Evolutionary conservation across 306 rosid genomes (phyloP), one percentile per base, ranked within the genome.

Genomic region (Prosopis cineraria): DNA sequence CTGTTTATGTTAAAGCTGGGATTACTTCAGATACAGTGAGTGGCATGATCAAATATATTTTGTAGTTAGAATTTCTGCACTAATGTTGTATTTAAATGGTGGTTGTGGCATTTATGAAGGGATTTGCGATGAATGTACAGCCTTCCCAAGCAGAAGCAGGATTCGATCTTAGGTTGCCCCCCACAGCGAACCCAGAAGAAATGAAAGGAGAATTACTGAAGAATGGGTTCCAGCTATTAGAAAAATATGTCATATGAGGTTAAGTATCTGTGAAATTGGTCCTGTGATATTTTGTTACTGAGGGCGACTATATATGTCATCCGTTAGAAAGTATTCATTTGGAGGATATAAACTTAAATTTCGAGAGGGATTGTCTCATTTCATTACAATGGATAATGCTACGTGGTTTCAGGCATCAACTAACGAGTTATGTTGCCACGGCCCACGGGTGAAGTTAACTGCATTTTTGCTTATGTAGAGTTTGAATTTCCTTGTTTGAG

Each of bases 81-180:
- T 47, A 10, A 74, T 39, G 1, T 64, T 22, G 4, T 36, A 7
- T 62, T 66, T 25, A 11, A 19, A 72, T n/a, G n/a, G 47, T 70
- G 71, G 8, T 67, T 62, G 40, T 63, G 33, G 34, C 65, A 65
- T 68, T 79, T 72, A 76, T 85, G 80, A 83, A 92, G 96, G 98
- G 95, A 33, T 94, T 92, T 86, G 90, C 67, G 62, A 95, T 95
- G 98, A 95, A 95, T 63, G 84, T 92, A 86, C 98, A 92, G 69
- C 96, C 98, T 68, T 95, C 97, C 0, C 96, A 88, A 81, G 98
- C 97, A 1, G 98, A 92, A 33, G 98, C 98, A 10, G 97, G 98
- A 19, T 94, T 94, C 59, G 86, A 94, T 79, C 70, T 92, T 37
- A 82, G 97, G 78, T 29, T 94, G 69, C 90, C 98, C 14, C 97